Percentiles rank a stretch among this genome's conserved stretches.
These are phyloP conservation scores for Talaromyces rugulosus DNA, from an alignment of 2,329 filamentous ascomycete species.

Conservation along the genomic window DNA sequence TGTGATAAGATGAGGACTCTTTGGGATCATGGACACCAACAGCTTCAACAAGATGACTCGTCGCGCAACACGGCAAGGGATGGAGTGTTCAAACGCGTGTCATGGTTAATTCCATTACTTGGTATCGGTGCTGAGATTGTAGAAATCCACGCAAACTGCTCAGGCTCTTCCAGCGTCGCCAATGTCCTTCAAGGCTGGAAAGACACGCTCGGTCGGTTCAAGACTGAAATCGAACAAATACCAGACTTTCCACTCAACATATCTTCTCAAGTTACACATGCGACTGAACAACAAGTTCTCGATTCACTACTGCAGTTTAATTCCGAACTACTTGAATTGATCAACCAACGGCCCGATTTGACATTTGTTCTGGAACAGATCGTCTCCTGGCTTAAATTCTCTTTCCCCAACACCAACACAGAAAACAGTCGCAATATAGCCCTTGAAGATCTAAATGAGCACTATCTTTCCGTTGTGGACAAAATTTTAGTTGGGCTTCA, in stretches of 20 bases:
- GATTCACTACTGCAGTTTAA: constrained; percentile 27
- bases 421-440: constrained; percentile 18
- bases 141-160: constrained; percentile 63
- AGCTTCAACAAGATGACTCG: constrained; percentile 20
- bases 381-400: constrained; percentile 55
- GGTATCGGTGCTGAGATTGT: constrained; percentile 59
- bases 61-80: constrained; percentile 16
- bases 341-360: constrained; percentile 53
- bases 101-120: constrained; percentile 69
- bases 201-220: constrained; percentile 43
- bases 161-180: constrained; percentile 47
- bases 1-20: constrained; percentile 30
- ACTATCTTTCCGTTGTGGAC: constrained; percentile 64
- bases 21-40: constrained; percentile 24
- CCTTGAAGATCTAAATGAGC: constrained; percentile 50
- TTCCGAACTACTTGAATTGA: constrained; percentile 41
- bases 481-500: constrained; percentile 76
- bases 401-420: constrained; percentile 16
- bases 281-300: constrained; percentile 24
- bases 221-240: constrained; percentile 41
- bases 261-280: constrained; percentile 26
- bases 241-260: constrained; percentile 52
- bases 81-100: constrained; percentile 26
- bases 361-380: constrained; percentile 65
- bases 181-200: constrained; percentile 50